Evolutionary conservation across 2,329 filamentous ascomycete genomes (phyloP), one percentile per base, ranked within the genome.

Genomic region (Ophiosphaerella narmari): DNA sequence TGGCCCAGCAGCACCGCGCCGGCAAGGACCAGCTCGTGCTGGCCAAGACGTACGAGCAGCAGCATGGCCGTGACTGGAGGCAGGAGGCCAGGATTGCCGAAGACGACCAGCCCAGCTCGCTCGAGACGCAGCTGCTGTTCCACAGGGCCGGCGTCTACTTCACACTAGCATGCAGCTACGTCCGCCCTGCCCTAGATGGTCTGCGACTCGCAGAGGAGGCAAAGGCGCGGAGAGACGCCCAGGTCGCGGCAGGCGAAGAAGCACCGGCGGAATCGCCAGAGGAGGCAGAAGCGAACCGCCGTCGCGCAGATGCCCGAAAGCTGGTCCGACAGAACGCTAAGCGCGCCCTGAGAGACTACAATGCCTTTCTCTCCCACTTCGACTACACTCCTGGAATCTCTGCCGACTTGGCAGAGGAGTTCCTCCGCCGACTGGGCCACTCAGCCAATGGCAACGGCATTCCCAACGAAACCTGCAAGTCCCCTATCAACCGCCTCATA

Each of bases 341-440:
- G 71, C 82, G 86, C 47, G 89, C 90, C 1, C 74, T 94, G 18
- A 82, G 86, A 51, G 90, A 94, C 73, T 91, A 89, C 67, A 77
- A 86, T 61, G 78, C 82, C 18, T 94, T 90, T 66, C 76, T 95
- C 34, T 84, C 85, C 1, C 79, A 86, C 51, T 86, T 94, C 55
- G 88, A 94, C 63, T 94, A 94, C 72, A 89, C 90, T 0, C 88
- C 89, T 0, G 83, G 88, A 41, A 72, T 89, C 36, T 82, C 87
- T 7, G 73, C 82, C 38, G 80, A 85, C 38, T 74, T 84, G 23
- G 82, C 80, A 14, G 82, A 85, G 46, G 80, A 81, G 36, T 83
- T 84, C 54, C 50, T 73, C 7, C 62, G 65, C 11, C 62, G 66
- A 13, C 44, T 71, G 11, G 61, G 60, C n/a, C 56, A 50, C 18